These are phyloP conservation scores for Arxiozyma bovina DNA, from an alignment of 1,139 yeast genomes.

Conservation along the genomic window DNA sequence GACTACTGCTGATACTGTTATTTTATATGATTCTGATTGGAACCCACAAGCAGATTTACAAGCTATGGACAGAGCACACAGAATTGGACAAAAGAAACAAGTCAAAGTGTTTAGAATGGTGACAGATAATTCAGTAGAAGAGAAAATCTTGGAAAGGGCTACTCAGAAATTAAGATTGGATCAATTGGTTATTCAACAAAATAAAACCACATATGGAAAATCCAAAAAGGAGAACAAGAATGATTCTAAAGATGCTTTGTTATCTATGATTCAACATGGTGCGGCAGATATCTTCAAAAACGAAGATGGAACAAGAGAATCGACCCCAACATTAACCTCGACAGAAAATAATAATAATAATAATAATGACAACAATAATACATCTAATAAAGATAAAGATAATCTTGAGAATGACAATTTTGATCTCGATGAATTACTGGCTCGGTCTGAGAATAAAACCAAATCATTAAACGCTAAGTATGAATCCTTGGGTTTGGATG, in stretches of 20 bases:
- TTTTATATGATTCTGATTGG: slow-evolving; percentile 93
- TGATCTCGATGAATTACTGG: slow-evolving; percentile 73
- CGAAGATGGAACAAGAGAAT: slow-evolving; percentile 15
- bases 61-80: slow-evolving; percentile 97
- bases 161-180: slow-evolving; percentile 88
- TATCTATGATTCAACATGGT: slow-evolving; percentile 94
- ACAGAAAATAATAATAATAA: slow-evolving; percentile 4
- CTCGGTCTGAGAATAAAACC: slow-evolving; percentile 75
- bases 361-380: slow-evolving; percentile 16
- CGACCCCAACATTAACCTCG: slow-evolving; percentile 28
- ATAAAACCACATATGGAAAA: slow-evolving; percentile 41
- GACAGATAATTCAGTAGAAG: slow-evolving; percentile 93
- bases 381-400: slow-evolving; percentile 8
- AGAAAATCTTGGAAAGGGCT: slow-evolving; percentile 89
- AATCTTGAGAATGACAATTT: slow-evolving; percentile 35
- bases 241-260: slow-evolving; percentile 67
- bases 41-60: slow-evolving; percentile 97
- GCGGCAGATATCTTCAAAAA: slow-evolving; percentile 75
- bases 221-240: slow-evolving; percentile 40
- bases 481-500: slow-evolving; percentile 80
- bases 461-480: slow-evolving; percentile 67
- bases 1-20: slow-evolving; percentile 86
- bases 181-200: slow-evolving; percentile 93
- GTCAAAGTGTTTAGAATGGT: slow-evolving; percentile 86
- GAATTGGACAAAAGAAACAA: slow-evolving; percentile 96